Evolutionary conservation across 129 eudicot genomes (phyloP).

Genomic region (Ambrosia trifida): DNA sequence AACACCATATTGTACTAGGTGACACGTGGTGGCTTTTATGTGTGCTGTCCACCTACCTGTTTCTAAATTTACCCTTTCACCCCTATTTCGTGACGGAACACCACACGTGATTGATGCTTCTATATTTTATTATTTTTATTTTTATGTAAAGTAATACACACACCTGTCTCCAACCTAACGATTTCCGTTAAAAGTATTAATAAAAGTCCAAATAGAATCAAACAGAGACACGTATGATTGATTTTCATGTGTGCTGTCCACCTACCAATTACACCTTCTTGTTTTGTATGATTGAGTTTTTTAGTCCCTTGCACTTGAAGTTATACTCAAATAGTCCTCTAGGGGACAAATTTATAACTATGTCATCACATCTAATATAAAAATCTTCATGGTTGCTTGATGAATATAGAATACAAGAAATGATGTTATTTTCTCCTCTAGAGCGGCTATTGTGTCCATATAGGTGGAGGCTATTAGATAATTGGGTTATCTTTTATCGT

Average conservation of each 20-base stretch:
- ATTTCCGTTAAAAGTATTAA: constrained; percentile 32
- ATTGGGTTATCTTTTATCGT: too few species aligned
- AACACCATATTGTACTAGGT: constrained; percentile 15
- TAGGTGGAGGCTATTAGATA: too few species aligned
- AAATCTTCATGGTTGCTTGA: too few species aligned
- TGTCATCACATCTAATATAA: too few species aligned
- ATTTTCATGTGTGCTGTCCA: too few species aligned
- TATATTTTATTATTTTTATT: neutral
- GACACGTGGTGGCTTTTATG: constrained; percentile 37
- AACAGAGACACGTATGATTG: constrained; percentile 27
- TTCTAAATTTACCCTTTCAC: neutral
- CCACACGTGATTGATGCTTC: constrained; percentile 40
- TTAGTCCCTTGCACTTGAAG: neutral
- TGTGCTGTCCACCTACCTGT: constrained; percentile 36
- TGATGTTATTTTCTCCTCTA: too few species aligned
- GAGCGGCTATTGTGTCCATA: too few species aligned
- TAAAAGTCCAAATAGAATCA: neutral
- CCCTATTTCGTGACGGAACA: constrained; percentile 18
- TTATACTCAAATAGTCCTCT: neutral
- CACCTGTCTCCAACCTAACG: constrained; percentile 33
- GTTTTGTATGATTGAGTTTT: neutral
- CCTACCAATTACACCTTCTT: neutral
- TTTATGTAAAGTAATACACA: neutral
- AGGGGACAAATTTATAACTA: neutral
- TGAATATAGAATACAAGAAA: too few species aligned